These are phyloP conservation scores for Talaromyces piceae DNA, from an alignment of 2,329 filamentous ascomycete genomes.

Conservation along the genomic window DNA sequence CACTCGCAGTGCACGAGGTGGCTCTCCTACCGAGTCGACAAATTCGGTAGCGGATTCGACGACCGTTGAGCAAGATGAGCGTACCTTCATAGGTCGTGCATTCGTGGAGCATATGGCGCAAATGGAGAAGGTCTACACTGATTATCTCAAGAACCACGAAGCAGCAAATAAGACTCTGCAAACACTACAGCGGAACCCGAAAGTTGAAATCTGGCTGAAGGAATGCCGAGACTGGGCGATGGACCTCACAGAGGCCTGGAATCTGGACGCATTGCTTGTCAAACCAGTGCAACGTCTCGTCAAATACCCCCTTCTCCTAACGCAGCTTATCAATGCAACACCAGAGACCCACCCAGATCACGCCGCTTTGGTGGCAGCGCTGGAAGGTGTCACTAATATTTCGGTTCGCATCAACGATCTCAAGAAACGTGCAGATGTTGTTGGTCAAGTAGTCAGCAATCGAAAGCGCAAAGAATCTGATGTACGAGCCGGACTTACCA, in stretches of 20 bases:
- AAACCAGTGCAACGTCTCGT: conserved; percentile 93
- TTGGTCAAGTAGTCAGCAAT: conserved; percentile 77
- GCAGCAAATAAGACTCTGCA: conserved; percentile 56
- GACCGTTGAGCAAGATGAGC: conserved; percentile 50
- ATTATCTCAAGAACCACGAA: conserved; percentile 59
- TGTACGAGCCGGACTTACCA: conserved; percentile 73
- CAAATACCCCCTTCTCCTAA: conserved; percentile 84
- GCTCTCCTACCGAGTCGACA: conserved; percentile 23
- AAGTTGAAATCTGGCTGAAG: conserved; percentile 71
- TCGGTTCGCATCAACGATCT: conserved; percentile 76
- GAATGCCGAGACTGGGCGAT: conserved; percentile 90
- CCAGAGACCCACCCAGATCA: conserved; percentile 78
- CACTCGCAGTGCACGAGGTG: conserved; percentile 32
- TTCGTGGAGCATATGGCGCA: conserved; percentile 49
- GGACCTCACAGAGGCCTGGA: conserved; percentile 89
- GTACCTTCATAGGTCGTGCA: conserved; percentile 52
- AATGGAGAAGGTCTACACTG: conserved; percentile 59
- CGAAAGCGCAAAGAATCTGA: conserved; percentile 84
- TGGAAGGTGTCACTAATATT: conserved; percentile 59
- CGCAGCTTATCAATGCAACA: conserved; percentile 71
- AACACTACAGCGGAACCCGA: conserved; percentile 44
- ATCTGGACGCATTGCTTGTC: conserved; percentile 89
- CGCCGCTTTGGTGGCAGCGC: conserved; percentile 60
- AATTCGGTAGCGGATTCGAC: conserved; percentile 24
- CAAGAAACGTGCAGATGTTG: conserved; percentile 88